These are phyloP conservation scores for Adansonia rubrostipa DNA, from an alignment of 441 rosid genomes.

Conservation along the genomic window DNA sequence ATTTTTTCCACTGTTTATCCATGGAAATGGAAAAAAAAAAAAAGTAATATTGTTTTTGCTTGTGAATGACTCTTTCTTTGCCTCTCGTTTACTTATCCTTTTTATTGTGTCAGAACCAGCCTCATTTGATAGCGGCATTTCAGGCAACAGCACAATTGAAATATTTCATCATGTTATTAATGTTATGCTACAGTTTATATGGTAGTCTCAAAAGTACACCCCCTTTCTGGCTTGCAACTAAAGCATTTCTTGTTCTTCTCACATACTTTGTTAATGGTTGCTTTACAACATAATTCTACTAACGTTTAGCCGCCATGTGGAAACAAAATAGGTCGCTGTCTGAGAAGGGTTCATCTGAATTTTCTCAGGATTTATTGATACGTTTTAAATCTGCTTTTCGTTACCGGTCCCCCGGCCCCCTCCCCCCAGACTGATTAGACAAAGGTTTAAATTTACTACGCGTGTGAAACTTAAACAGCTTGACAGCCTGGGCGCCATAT, in stretches of 20 bases:
- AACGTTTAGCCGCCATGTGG: constrained; percentile 6
- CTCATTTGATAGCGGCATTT: constrained; percentile 4
- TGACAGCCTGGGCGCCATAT: neutral
- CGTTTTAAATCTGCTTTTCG: neutral
- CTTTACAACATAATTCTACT: constrained; percentile 5
- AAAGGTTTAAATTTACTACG: neutral
- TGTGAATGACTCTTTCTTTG: constrained; percentile 27
- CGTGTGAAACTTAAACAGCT: constrained; percentile 4
- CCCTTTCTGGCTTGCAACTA: neutral
- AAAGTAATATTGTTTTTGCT: constrained; percentile 10
- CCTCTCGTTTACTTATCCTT: constrained; percentile 1
- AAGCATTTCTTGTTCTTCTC: neutral
- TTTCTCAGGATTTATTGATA: neutral
- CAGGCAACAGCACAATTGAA: constrained; percentile 2
- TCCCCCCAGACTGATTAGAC: neutral
- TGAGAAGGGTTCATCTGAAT: constrained; percentile 32
- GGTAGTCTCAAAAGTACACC: neutral
- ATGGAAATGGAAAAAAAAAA: neutral
- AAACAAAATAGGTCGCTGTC: constrained; percentile 29
- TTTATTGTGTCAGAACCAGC: constrained; percentile 17
- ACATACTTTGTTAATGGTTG: constrained; percentile 7
- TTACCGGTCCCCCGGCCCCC: neutral
- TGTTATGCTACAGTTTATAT: neutral
- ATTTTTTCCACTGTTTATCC: constrained; percentile 29
- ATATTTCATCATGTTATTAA: neutral